These are phyloP conservation scores for Penicillium sp. DNA, from an alignment of 2,329 filamentous ascomycete species.

Conservation along the genomic window DNA sequence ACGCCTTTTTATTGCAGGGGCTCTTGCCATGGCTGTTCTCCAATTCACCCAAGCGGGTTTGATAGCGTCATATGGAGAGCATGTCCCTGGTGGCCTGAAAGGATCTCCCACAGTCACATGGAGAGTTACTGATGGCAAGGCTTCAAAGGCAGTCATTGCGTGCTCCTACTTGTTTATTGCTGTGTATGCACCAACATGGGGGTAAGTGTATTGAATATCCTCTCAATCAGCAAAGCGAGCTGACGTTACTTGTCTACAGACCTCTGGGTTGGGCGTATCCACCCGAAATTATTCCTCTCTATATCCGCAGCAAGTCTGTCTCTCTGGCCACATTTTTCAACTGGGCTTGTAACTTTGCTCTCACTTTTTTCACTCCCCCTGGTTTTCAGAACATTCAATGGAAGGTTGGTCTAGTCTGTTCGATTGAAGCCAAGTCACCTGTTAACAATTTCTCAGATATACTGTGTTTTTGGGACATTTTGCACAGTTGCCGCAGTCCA, in stretches of 20 bases:
- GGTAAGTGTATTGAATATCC: conserved; percentile 39
- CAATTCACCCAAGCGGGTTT: conserved; percentile 37
- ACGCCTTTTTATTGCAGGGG: conserved; percentile 58
- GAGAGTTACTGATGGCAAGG: conserved; percentile 23
- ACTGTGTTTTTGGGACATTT: conserved; percentile 26
- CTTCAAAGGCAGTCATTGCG: conserved; percentile 61
- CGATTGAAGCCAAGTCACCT: background rate
- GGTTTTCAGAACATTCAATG: conserved; percentile 32
- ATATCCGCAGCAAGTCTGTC: conserved; percentile 41
- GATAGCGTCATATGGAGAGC: conserved; percentile 29
- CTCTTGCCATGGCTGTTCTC: conserved; percentile 57
- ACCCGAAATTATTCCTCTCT: conserved; percentile 45
- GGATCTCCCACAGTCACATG: conserved; percentile 16
- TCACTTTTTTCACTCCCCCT: conserved; percentile 33
- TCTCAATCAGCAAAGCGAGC: background rate
- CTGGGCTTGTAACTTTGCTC: conserved; percentile 39
- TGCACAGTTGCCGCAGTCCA: conserved; percentile 24
- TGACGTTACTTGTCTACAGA: conserved; percentile 6
- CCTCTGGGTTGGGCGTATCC: conserved; percentile 36
- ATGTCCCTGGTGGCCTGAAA: conserved; percentile 27
- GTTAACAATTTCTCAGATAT: conserved; percentile 14
- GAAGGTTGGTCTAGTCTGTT: conserved; percentile 15
- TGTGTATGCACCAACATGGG: conserved; percentile 63
- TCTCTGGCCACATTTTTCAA: conserved; percentile 40
- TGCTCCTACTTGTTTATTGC: conserved; percentile 70